Conservation (phyloP, 257 asterid species). For the Nemophila menziesii region DNA sequence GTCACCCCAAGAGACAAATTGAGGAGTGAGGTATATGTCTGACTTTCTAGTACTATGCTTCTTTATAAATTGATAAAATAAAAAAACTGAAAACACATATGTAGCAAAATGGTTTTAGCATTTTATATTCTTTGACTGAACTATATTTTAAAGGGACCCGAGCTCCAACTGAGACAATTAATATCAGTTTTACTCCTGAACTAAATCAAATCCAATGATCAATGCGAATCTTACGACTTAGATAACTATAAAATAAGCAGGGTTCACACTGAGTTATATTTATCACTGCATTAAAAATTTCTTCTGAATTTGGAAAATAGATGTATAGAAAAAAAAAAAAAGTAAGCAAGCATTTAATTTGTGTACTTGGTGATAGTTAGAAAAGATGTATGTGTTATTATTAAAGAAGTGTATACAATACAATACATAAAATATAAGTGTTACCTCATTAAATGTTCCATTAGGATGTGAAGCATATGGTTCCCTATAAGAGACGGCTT, state of each 20-base stretch:
- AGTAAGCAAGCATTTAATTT: neutral
- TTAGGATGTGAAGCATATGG: constrained; percentile 57
- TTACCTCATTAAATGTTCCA: constrained; percentile 58
- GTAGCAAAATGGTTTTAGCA: neutral
- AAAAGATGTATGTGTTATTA: neutral
- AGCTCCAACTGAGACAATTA: no score
- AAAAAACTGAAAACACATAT: neutral
- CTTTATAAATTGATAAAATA: no score
- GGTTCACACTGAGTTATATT: neutral
- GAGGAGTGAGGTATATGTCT: neutral
- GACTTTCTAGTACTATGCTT: neutral
- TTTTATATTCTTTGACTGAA: no score
- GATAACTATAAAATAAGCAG: neutral
- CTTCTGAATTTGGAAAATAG: neutral
- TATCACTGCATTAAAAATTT: neutral
- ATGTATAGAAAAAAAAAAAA: no score
- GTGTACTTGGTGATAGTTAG: neutral
- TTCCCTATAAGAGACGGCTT: constrained; percentile 87
- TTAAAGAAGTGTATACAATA: neutral
- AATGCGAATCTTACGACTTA: neutral
- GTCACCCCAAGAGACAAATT: no score
- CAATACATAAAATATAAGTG: neutral
- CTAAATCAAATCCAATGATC: neutral
- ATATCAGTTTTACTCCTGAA: no score
- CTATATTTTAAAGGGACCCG: no score